These are phyloP conservation scores for Botrytis medusae DNA, from an alignment of 2,329 filamentous ascomycete genomes.

Conservation along the genomic window DNA sequence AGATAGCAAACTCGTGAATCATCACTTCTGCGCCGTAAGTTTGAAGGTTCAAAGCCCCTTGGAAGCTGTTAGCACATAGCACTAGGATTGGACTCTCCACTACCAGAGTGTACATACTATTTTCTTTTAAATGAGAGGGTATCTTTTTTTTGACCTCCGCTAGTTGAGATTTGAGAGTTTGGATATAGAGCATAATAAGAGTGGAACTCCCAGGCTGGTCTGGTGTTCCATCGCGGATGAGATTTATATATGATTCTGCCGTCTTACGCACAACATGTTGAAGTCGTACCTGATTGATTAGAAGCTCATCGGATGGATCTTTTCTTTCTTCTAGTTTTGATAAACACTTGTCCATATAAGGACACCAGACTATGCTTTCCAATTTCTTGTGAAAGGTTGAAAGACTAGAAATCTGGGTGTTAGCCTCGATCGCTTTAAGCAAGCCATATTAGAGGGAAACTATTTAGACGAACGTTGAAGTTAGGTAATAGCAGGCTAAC, in stretches of 20 bases:
- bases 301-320: conserved; percentile 3
- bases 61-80: neutral
- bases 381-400: conserved; percentile 11
- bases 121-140: neutral
- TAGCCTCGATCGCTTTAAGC: neutral
- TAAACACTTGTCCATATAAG: conserved; percentile 11
- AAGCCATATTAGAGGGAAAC: neutral
- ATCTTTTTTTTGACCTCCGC: neutral
- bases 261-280: neutral
- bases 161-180: conserved; percentile 14
- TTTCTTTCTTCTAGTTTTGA: conserved; percentile 8
- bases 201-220: neutral
- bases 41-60: conserved; percentile 11
- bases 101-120: neutral
- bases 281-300: neutral
- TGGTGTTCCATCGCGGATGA: conserved; percentile 12
- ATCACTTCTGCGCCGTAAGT: conserved; percentile 5
- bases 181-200: conserved; percentile 6
- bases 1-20: conserved; percentile 8
- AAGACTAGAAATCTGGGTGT: neutral
- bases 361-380: conserved; percentile 11
- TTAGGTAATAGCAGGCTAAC: conserved; percentile 9
- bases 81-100: neutral
- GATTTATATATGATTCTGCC: conserved; percentile 8
- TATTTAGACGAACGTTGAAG: neutral